Conservation (phyloP, 106 monocot genomes). For the Chionographis japonica region DNA sequence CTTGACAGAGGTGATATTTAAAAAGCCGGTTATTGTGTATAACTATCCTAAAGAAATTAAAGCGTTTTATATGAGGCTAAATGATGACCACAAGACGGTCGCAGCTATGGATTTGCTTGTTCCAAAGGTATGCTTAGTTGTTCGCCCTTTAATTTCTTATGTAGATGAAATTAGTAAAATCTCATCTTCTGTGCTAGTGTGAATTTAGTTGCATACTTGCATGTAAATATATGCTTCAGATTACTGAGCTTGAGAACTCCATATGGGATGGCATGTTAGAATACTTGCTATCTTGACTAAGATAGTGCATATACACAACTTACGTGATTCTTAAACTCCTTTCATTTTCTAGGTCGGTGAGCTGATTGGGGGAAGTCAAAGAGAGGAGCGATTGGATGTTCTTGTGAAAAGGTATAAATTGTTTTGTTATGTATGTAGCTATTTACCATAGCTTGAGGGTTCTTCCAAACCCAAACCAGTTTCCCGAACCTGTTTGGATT, state of each 20-base stretch:
- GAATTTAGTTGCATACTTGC: no score
- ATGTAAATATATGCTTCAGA: no score
- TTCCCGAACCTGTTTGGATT: no score
- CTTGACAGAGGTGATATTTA: slow-evolving; percentile 74
- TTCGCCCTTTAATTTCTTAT: no score
- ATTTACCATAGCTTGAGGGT: not conserved
- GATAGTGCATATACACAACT: no score
- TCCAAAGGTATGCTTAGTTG: slow-evolving; percentile 41
- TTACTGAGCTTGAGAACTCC: no score
- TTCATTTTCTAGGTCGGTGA: slow-evolving; percentile 67
- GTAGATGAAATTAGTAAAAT: no score
- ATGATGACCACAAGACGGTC: slow-evolving; percentile 64
- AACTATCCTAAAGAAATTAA: slow-evolving; percentile 76
- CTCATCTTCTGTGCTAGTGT: no score
- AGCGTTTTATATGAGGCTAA: slow-evolving; percentile 77
- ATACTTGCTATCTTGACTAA: no score
- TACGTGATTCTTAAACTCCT: not conserved
- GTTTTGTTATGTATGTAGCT: not conserved
- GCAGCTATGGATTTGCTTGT: slow-evolving; percentile 91
- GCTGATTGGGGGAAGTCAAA: slow-evolving; percentile 91
- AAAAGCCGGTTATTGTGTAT: slow-evolving; percentile 73
- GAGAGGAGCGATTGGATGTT: slow-evolving; percentile 79
- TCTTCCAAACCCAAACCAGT: no score
- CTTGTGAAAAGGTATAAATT: slow-evolving; percentile 59
- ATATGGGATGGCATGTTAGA: no score